Conservation (phyloP, 441 rosid species). For the Corymbia calophylla region DNA sequence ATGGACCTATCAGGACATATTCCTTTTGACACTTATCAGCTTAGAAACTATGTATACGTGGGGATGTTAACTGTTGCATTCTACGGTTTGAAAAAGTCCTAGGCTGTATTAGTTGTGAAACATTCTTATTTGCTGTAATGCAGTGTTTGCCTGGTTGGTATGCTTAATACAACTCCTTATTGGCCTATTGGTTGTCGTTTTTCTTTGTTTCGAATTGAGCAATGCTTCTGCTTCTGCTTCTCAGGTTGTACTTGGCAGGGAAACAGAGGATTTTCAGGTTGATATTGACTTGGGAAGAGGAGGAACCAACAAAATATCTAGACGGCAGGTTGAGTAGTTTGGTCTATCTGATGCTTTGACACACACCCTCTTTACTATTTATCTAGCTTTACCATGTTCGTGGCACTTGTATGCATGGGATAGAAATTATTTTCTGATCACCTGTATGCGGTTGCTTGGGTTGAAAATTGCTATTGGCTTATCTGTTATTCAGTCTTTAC, state of each 20-base stretch:
- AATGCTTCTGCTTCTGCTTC: neutral
- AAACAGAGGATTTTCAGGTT: conserved; percentile 13
- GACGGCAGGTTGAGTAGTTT: conserved; percentile 12
- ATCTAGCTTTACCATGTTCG: neutral
- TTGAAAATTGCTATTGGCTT: neutral
- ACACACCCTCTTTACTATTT: neutral
- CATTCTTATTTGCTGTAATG: neutral
- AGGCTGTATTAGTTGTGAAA: neutral
- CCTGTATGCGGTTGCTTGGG: neutral
- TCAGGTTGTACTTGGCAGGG: conserved; percentile 35
- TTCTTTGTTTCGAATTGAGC: neutral
- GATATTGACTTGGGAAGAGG: conserved; percentile 17
- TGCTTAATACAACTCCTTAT: neutral
- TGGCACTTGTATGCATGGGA: neutral
- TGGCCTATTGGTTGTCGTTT: neutral
- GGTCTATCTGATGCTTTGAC: neutral
- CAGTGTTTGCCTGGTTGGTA: neutral
- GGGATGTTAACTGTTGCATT: neutral
- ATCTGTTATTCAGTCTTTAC: neutral
- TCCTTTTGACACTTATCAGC: neutral
- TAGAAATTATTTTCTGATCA: neutral
- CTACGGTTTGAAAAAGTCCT: neutral
- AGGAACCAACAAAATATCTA: conserved; percentile 10
- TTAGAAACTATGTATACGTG: neutral
- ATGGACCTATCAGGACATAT: neutral